These are phyloP conservation scores for Cladosporium sp. DNA, from an alignment of 2,329 filamentous ascomycete genomes.

Conservation along the genomic window DNA sequence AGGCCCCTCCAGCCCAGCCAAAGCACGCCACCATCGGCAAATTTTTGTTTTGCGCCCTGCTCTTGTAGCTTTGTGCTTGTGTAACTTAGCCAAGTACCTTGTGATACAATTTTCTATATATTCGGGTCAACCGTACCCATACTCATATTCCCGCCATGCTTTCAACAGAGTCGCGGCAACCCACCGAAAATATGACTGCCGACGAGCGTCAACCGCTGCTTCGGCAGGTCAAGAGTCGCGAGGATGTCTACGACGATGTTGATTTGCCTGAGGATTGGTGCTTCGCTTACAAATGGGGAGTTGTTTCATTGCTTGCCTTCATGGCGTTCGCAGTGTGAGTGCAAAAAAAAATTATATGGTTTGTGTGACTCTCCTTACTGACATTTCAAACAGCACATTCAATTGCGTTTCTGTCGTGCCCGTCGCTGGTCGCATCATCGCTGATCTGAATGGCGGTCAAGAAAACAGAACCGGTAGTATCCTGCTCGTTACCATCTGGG, in stretches of 20 bases:
- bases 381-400: conserved; percentile 22
- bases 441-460: conserved; percentile 21
- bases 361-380: no score
- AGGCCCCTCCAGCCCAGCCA: no score
- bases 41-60: no score
- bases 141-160: no score
- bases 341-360: neutral
- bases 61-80: no score
- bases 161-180: no score
- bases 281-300: conserved; percentile 43
- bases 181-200: conserved; percentile 5
- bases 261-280: conserved; percentile 49
- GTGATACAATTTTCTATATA: no score
- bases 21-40: no score
- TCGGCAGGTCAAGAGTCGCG: conserved; percentile 11
- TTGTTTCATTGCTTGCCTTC: conserved; percentile 50
- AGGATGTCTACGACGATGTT: conserved; percentile 7
- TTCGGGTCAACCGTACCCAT: no score
- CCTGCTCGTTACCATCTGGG: conserved; percentile 47
- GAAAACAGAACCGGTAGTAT: conserved; percentile 22
- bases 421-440: conserved; percentile 24
- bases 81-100: no score
- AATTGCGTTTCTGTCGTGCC: conserved; percentile 30
- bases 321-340: conserved; percentile 54
- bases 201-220: conserved; percentile 13